These are phyloP conservation scores for Populus tomentosa DNA, from an alignment of 441 rosid genomes.

Conservation along the genomic window DNA sequence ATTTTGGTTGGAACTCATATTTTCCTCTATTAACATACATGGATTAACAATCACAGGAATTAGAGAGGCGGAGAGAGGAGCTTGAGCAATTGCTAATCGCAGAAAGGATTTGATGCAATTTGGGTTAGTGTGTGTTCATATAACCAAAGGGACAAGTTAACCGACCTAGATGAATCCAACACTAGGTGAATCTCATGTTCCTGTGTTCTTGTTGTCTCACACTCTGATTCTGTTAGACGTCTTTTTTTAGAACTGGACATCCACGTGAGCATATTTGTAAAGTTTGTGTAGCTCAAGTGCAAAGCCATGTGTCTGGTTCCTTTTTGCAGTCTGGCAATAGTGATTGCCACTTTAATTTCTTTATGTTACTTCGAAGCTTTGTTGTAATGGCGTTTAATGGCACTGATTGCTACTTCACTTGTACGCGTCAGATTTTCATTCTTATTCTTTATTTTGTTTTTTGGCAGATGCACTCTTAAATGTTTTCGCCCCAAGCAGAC, in stretches of 20 bases:
- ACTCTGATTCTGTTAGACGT: background rate
- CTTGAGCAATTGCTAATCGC: constrained; percentile 56
- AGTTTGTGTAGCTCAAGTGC: constrained; percentile 5
- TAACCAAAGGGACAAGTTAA: background rate
- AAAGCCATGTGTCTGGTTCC: background rate
- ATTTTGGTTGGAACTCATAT: background rate
- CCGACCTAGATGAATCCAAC: background rate
- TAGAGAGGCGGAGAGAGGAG: constrained; percentile 58
- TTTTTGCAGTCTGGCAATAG: background rate
- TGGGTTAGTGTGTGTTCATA: background rate
- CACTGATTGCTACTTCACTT: background rate
- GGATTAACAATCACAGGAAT: constrained; percentile 37
- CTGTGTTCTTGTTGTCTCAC: constrained; percentile 1
- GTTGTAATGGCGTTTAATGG: background rate
- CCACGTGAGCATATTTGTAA: background rate
- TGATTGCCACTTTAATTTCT: background rate
- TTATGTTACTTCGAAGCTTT: background rate
- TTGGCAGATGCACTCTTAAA: background rate
- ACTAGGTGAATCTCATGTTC: background rate
- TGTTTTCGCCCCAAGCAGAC: background rate
- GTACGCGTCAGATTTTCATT: background rate
- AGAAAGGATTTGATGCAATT: constrained; percentile 32
- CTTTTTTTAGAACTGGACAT: background rate
- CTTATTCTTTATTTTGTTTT: too few species aligned
- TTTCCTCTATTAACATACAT: constrained; percentile 2